A percentile compares a stretch with the other conserved stretches of the same genome.
Evolutionary conservation across 2,329 filamentous ascomycete genomes (phyloP).

Genomic region (Torrubiellomyces zombiae): DNA sequence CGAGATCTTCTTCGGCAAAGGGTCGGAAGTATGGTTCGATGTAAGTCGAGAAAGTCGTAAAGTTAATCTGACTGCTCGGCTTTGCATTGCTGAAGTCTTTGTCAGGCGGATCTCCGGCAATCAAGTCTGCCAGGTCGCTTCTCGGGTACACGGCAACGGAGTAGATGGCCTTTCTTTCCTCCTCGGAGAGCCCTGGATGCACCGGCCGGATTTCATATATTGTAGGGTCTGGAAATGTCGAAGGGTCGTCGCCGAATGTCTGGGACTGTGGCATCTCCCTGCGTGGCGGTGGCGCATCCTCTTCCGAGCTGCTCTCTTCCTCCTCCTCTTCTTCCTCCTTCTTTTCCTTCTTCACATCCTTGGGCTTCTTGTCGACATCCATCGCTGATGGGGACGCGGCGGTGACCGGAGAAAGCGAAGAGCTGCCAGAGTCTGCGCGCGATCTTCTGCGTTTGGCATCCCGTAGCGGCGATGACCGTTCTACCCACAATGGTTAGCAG

Average conservation of each 20-base stretch:
- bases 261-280: slow-evolving; percentile 59
- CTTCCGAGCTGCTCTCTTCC: slow-evolving; percentile 36
- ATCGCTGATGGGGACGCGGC: slow-evolving; percentile 35
- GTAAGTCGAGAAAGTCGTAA: slow-evolving; percentile 82
- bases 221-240: slow-evolving; percentile 80
- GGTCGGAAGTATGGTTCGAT: slow-evolving; percentile 82
- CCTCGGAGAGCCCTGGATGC: slow-evolving; percentile 57
- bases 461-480: slow-evolving; percentile 36
- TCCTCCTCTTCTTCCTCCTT: slow-evolving; percentile 23
- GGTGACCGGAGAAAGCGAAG: slow-evolving; percentile 40
- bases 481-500: too few species aligned
- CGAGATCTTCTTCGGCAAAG: slow-evolving; percentile 83
- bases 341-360: slow-evolving; percentile 19
- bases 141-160: slow-evolving; percentile 72
- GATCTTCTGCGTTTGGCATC: slow-evolving; percentile 36
- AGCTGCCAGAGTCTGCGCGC: slow-evolving; percentile 39
- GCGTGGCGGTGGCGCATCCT: slow-evolving; percentile 43
- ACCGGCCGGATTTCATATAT: slow-evolving; percentile 80
- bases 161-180: slow-evolving; percentile 78
- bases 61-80: slow-evolving; percentile 84
- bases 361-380: slow-evolving; percentile 40
- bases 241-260: slow-evolving; percentile 83
- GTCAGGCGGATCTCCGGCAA: slow-evolving; percentile 78
- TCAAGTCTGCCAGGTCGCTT: slow-evolving; percentile 66
- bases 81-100: slow-evolving; percentile 93